Percentiles rank a stretch among this genome's conserved stretches.
phyloP scores from a whole-genome alignment of 2,329 filamentous ascomycete species.

The Knufia petricola region DNA sequence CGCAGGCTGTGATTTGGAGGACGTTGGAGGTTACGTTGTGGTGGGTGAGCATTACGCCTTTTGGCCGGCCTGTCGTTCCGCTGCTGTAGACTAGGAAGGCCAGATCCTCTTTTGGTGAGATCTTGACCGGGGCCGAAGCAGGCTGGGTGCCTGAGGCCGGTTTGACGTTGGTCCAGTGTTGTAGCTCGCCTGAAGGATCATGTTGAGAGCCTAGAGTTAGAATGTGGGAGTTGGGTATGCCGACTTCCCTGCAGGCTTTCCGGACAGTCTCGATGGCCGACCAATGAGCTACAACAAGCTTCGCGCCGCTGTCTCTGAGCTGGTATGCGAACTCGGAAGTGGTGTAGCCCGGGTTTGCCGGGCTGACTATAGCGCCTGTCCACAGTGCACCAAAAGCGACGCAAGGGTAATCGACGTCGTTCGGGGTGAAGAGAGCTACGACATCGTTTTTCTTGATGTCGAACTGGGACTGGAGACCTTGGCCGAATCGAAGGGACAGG shows the following conservation, averaged over 20 bases:
- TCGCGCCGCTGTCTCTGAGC: conserved; percentile 66
- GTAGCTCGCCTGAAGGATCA: conserved; percentile 50
- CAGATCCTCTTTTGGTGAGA: conserved; percentile 61
- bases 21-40: conserved; percentile 71
- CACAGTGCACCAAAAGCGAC: conserved; percentile 71
- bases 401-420: conserved; percentile 71
- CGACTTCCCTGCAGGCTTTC: conserved; percentile 59
- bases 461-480: conserved; percentile 63
- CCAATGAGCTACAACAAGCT: conserved; percentile 64
- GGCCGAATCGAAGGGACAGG: conserved; percentile 65
- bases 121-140: conserved; percentile 42
- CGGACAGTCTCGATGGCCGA: conserved; percentile 54
- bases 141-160: conserved; percentile 44
- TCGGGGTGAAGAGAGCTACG: conserved; percentile 72
- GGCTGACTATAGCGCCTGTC: conserved; percentile 73
- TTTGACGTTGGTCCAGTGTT: conserved; percentile 63
- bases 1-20: conserved; percentile 45
- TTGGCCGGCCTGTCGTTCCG: conserved; percentile 83
- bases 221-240: conserved; percentile 62
- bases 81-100: conserved; percentile 82
- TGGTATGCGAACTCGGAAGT: conserved; percentile 75
- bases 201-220: conserved; percentile 63
- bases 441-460: conserved; percentile 78
- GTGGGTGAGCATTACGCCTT: conserved; percentile 83
- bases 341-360: conserved; percentile 82